Conservation (phyloP, 768 basidiomycete species). For the Mycena albidolilacea region DNA sequence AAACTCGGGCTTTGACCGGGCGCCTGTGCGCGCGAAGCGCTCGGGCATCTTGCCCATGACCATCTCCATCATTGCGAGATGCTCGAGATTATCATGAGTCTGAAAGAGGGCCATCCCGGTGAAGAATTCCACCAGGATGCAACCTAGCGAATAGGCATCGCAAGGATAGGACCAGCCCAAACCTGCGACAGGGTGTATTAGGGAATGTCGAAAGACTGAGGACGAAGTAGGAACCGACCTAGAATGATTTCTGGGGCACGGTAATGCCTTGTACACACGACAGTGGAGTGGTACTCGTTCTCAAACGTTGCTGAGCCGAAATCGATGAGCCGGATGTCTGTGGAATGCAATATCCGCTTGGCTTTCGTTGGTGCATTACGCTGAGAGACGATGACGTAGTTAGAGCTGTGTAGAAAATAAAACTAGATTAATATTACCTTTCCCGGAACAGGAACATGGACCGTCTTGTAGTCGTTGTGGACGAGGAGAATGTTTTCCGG, state of each 20-base stretch:
- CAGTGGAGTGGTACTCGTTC: constrained; percentile 97
- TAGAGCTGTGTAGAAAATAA: constrained; percentile 25
- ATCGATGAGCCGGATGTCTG: constrained; percentile 96
- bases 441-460: constrained; percentile 72
- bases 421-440: constrained; percentile 63
- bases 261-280: constrained; percentile 98
- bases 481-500: constrained; percentile 99
- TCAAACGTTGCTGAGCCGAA: constrained; percentile 99
- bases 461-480: constrained; percentile 80
- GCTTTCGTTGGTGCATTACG: constrained; percentile 75
- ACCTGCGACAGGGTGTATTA: constrained; percentile 63
- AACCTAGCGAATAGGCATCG: constrained; percentile 98
- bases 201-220: constrained; percentile 21
- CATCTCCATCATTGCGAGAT: constrained; percentile 99
- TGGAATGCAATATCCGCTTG: constrained; percentile 87
- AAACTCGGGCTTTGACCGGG: constrained; percentile 90
- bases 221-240: constrained; percentile 61
- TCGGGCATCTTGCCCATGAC: constrained; percentile 99
- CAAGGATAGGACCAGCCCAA: constrained; percentile 99
- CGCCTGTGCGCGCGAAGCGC: constrained; percentile 81
- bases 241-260: constrained; percentile 99
- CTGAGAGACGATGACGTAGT: constrained; percentile 53
- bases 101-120: constrained; percentile 99
- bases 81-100: constrained; percentile 98
- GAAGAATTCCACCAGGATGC: constrained; percentile 98